A percentile compares a stretch with the other conserved stretches of the same genome.
phyloP scores from a whole-genome alignment of 2,329 filamentous ascomycete species.

The Penicillium palitans region DNA sequence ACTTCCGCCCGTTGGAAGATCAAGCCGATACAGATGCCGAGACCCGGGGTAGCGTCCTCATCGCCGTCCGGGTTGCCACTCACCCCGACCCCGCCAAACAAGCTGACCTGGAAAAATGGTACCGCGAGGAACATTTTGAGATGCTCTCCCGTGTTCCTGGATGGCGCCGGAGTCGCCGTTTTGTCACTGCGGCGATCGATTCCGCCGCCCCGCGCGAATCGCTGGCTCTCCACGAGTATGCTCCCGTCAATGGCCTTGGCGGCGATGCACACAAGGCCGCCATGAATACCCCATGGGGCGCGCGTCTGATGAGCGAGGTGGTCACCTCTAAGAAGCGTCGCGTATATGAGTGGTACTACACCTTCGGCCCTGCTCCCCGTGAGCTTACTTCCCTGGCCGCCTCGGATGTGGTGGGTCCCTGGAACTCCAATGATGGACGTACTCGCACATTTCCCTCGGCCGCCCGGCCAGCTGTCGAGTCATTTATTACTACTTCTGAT shows the following conservation, averaged over 20 bases:
- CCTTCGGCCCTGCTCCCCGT: slow-evolving; percentile 72
- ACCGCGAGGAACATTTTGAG: slow-evolving; percentile 70
- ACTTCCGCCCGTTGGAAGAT: slow-evolving; percentile 62
- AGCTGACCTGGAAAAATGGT: slow-evolving; percentile 67
- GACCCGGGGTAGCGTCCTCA: slow-evolving; percentile 57
- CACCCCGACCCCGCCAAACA: slow-evolving; percentile 53
- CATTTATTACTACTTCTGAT: slow-evolving; percentile 68
- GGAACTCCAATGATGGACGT: slow-evolving; percentile 55
- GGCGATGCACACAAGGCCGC: slow-evolving; percentile 65
- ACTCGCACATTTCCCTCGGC: slow-evolving; percentile 54
- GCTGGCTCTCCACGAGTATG: slow-evolving; percentile 72
- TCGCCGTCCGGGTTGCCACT: slow-evolving; percentile 62
- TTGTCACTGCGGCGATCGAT: slow-evolving; percentile 66
- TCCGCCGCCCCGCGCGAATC: slow-evolving; percentile 57
- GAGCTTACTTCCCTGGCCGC: slow-evolving; percentile 61
- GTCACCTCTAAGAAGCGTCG: slow-evolving; percentile 60
- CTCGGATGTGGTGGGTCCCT: slow-evolving; percentile 50
- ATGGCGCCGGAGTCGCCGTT: slow-evolving; percentile 73
- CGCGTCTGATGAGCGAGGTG: slow-evolving; percentile 59
- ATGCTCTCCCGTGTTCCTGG: slow-evolving; percentile 74
- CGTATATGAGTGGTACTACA: slow-evolving; percentile 72
- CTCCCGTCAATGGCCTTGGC: slow-evolving; percentile 64
- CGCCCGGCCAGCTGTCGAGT: slow-evolving; percentile 59
- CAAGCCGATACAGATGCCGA: slow-evolving; percentile 59
- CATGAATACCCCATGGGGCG: slow-evolving; percentile 62